Evolutionary conservation across 2,329 filamentous ascomycete species (phyloP), one percentile per base, ranked within the genome.

Genomic region (Nemania sp.): DNA sequence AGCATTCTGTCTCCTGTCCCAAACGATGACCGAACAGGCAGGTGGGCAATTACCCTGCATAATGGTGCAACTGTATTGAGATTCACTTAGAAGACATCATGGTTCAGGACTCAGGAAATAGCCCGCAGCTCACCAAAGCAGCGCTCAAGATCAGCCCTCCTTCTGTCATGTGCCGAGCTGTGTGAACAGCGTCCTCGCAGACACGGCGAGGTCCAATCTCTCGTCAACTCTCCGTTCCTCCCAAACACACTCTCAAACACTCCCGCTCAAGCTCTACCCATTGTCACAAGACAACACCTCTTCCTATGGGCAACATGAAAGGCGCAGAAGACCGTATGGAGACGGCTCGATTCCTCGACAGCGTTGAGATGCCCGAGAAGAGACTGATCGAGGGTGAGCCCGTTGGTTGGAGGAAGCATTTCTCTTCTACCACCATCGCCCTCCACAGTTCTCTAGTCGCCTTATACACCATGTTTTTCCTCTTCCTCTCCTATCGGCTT

Each of bases 271-370:
- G 35, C 35, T 39, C 35, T 5, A 4, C 12, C 35, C 15, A 2
- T 39, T 39, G 3, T 11, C 35, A 4, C 15, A 39, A 12, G 11
- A 39, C 35, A 39, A 11, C 35, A 39, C 11, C 35, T 39, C 35
- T 39, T 39, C 35, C 35, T 11, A 39, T 39, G 15, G 11, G 35
- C 35, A 39, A 39, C 35, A 39, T 39, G 35, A 39, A 39, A n/a
- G 35, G 35, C 5, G 35, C 10, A 39, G 35, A 39, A 39, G 35
- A 39, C 35, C 35, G 35, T 39, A 55, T 48, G 34, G 43, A 55
- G 17, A 46, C 32, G n/a, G 35, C 43, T 13, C 32, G 53, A 34
- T 55, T 55, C 20, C 43, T 55, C 34, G 53, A 55, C 43, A 20
- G 48, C 37, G 45, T 32, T 13, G 43, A 55, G 13, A 25, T 10